phyloP scores from a whole-genome alignment of 2,329 filamentous ascomycete species.

The Orbilia javanica region DNA sequence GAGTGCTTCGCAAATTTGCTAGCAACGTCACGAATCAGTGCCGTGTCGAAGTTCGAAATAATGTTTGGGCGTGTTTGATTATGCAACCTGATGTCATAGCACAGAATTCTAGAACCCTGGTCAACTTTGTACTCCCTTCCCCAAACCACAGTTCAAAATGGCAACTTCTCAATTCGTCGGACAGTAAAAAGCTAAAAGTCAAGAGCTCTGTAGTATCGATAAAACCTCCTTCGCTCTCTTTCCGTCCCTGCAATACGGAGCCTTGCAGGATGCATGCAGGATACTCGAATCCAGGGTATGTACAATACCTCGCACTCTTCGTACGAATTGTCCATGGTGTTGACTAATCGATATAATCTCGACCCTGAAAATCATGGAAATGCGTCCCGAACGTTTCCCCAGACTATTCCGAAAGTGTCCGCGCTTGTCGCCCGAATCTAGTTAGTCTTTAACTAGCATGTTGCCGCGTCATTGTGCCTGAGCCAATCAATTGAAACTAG shows the following conservation, averaged over 20 bases:
- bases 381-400: conserved; percentile 4
- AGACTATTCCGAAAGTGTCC: conserved; percentile 14
- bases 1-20: not conserved
- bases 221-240: not conserved
- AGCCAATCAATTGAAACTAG: not conserved
- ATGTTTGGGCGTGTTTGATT: not conserved
- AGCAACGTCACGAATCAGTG: not conserved
- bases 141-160: not conserved
- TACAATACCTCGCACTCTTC: not conserved
- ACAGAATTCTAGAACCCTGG: conserved; percentile 11
- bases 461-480: conserved; percentile 8
- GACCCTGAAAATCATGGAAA: conserved; percentile 4
- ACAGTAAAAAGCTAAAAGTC: too few species aligned
- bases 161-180: not conserved
- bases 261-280: not conserved
- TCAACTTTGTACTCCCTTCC: conserved; percentile 9
- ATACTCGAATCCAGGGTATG: not conserved
- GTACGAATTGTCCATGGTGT: not conserved
- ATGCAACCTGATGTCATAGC: conserved; percentile 30
- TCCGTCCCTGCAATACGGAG: not conserved
- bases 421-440: not conserved
- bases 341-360: conserved; percentile 24
- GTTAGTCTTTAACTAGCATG: not conserved
- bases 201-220: conserved; percentile 3
- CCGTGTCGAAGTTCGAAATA: not conserved